Evolutionary conservation across 257 asterid genomes (phyloP), one percentile per base, ranked within the genome.

Genomic region (Ilex asprella): DNA sequence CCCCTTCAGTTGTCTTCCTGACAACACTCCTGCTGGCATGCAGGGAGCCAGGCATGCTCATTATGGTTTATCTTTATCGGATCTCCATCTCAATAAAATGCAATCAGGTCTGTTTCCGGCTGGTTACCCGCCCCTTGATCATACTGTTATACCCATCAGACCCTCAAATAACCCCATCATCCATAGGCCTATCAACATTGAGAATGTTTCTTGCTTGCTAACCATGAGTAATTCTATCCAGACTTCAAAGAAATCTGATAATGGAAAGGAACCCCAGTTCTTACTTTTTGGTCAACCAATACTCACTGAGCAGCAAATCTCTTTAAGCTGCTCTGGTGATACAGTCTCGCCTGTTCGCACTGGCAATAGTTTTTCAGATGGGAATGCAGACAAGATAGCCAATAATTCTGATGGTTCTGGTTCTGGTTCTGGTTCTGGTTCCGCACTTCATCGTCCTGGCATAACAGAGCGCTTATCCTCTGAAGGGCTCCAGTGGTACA

Each of bases 21-120:
- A 78, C 84, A 84, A 71, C 72, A 80, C 80, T 78, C 89, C 94
- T 84, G 95, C 96, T 77, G 94, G 96, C 98, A 91, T 91, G 91
- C 98, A 85, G 93, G 93, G 93, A 86, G 98, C 98, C 98, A 91
- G 98, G 98, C 98, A 91, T 67, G 84, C 88, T 76, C 95, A 74
- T 76, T 82, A 78, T 56, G 89, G 86, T 71, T 65, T 85, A 63
- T 73, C 96, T 7, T 66, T 79, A 69, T 72, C 97, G 29, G 85
- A 84, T 71, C 69, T 70, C 70, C 91, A 82, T 54, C 61, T 75
- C 71, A 81, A 72, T 67, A 78, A 79, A 67, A 54, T 78, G 60
- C 86, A 75, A n/a, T 63, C 81, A 29, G 68, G 82, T 67, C 67
- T 78, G 55, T 78, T 76, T 67, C 83, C 82, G 1, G 68, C 74